A percentile compares a stretch with the other conserved stretches of the same genome.
These are phyloP conservation scores for Coleophoma eucalyptorum DNA, from an alignment of 2,329 filamentous ascomycete species.

Conservation along the genomic window DNA sequence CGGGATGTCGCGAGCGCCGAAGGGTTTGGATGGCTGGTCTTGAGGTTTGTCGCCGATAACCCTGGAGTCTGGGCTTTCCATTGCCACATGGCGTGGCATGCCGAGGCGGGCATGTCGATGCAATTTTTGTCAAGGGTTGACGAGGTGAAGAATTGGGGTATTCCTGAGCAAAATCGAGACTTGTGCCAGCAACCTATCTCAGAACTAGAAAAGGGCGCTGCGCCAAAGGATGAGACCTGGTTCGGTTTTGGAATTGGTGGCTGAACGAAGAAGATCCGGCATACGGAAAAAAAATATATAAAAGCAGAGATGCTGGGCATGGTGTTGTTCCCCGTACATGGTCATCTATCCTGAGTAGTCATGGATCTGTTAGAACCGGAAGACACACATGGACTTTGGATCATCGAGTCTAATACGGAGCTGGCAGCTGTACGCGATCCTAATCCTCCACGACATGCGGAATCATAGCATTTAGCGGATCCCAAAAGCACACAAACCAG, in stretches of 20 bases:
- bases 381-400: too few relatives aligned
- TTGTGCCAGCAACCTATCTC: constrained; percentile 39
- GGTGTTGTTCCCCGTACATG: too few relatives aligned
- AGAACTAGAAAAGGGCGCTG: constrained; percentile 43
- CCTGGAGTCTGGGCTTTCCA: constrained; percentile 55
- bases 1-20: constrained; percentile 50
- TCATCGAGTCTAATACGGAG: too few relatives aligned
- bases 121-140: constrained; percentile 49
- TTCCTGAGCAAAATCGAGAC: constrained; percentile 40
- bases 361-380: too few relatives aligned
- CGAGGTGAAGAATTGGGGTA: constrained; percentile 33
- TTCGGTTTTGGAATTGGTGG: constrained; percentile 22
- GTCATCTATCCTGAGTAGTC: too few relatives aligned
- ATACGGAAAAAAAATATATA: too few relatives aligned
- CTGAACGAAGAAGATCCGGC: background rate
- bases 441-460: too few relatives aligned
- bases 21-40: constrained; percentile 49
- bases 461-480: too few relatives aligned
- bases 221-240: constrained; percentile 45
- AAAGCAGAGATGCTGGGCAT: too few relatives aligned
- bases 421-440: too few relatives aligned
- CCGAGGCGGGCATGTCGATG: constrained; percentile 55
- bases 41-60: constrained; percentile 53
- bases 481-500: too few relatives aligned
- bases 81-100: constrained; percentile 57